These are phyloP conservation scores for Smittium culicis DNA, from an alignment of 371 early-diverging fungal species.

Conservation along the genomic window DNA sequence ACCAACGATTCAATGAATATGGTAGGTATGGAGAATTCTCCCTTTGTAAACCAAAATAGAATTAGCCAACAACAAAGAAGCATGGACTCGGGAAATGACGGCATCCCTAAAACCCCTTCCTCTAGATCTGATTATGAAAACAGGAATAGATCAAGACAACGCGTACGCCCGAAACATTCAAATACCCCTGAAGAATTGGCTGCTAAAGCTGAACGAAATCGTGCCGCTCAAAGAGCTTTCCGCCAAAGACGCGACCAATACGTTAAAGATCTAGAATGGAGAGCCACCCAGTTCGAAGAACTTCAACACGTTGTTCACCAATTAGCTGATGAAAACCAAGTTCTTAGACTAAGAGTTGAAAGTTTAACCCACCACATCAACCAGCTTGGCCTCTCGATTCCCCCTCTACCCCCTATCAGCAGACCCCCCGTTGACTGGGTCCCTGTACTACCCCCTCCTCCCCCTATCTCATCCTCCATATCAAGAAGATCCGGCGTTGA, in stretches of 20 bases:
- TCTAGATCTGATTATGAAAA: not conserved
- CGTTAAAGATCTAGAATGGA: slow-evolving; percentile 44
- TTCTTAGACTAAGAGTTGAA: slow-evolving; percentile 5
- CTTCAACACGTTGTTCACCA: slow-evolving; percentile 21
- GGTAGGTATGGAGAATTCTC: slow-evolving; percentile 5
- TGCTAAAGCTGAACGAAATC: slow-evolving; percentile 59
- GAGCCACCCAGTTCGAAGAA: slow-evolving; percentile 49
- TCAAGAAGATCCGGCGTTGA: not conserved
- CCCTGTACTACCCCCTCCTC: slow-evolving; percentile 10
- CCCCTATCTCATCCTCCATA: not conserved
- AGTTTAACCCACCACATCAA: slow-evolving; percentile 8
- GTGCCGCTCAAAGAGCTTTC: slow-evolving; percentile 65
- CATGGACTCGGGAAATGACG: not conserved
- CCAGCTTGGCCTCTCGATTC: slow-evolving; percentile 6
- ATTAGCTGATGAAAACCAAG: slow-evolving; percentile 9
- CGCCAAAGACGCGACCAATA: slow-evolving; percentile 58
- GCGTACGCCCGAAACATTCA: slow-evolving; percentile 2
- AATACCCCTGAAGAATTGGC: slow-evolving; percentile 26
- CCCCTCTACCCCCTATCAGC: slow-evolving; percentile 10
- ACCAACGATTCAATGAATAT: not conserved
- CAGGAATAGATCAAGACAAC: not conserved
- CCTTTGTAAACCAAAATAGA: not conserved
- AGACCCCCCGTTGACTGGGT: slow-evolving; percentile 9
- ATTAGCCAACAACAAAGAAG: not conserved
- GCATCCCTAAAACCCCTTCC: slow-evolving; percentile 2